These are phyloP conservation scores for Cadophora sp. DNA, from an alignment of 2,329 filamentous ascomycete genomes.

Conservation along the genomic window DNA sequence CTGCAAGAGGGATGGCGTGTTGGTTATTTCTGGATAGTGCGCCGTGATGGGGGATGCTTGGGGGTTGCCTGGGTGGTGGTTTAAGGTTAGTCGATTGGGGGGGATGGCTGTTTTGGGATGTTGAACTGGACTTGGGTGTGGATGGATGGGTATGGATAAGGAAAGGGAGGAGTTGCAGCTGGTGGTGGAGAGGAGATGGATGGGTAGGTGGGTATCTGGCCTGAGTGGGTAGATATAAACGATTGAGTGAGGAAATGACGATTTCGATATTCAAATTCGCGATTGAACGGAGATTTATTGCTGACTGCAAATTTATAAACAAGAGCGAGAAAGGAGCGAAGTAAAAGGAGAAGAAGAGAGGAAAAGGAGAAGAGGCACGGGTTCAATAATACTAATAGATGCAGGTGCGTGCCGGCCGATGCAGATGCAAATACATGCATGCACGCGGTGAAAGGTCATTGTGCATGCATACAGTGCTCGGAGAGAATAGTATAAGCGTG, in stretches of 20 bases:
- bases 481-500: not conserved
- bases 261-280: constrained; percentile 2
- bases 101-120: not conserved
- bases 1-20: not conserved
- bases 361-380: not conserved
- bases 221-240: not conserved
- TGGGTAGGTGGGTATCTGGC: no score
- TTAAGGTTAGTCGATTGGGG: not conserved
- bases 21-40: not conserved
- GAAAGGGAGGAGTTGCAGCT: not conserved
- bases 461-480: not conserved
- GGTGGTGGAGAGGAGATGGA: no score
- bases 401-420: no score
- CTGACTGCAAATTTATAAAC: no score
- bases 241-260: not conserved
- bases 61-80: not conserved
- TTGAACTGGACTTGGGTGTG: not conserved
- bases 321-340: no score
- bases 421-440: not conserved
- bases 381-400: not conserved
- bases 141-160: not conserved
- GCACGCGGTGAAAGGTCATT: not conserved
- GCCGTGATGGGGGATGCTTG: not conserved
- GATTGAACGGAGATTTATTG: not conserved
- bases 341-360: not conserved